Conservation (phyloP, 352 stramenopile genomes). For the Phytopythium vexans region DNA sequence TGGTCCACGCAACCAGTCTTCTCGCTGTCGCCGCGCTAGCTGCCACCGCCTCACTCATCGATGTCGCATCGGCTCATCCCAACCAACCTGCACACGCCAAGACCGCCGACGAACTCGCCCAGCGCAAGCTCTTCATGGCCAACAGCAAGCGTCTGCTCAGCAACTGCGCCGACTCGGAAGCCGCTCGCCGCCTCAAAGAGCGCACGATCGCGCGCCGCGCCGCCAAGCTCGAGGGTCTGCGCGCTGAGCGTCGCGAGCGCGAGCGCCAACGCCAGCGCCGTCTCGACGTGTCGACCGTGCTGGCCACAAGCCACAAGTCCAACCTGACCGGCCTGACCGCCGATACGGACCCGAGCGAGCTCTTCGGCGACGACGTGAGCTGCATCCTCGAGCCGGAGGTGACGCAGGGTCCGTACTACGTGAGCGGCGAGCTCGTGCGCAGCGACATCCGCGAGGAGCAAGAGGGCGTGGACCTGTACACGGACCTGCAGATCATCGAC, state of each 20-base stretch:
- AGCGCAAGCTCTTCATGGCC: constrained; percentile 18
- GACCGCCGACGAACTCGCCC: constrained; percentile 4
- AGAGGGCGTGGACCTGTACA: constrained; percentile 16
- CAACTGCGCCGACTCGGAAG: constrained; percentile 15
- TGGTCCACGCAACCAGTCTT: constrained; percentile 11
- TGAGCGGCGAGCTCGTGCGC: constrained; percentile 18
- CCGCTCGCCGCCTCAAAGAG: constrained; percentile 11
- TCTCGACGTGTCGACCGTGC: not conserved
- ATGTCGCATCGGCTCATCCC: constrained; percentile 4
- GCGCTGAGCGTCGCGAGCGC: constrained; percentile 7
- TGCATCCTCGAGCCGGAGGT: constrained; percentile 21
- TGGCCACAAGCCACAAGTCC: not conserved
- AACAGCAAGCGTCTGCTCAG: constrained; percentile 18
- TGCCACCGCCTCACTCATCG: not conserved
- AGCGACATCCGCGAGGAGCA: constrained; percentile 14
- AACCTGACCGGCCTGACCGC: constrained; percentile 1
- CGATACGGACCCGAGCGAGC: constrained; percentile 7
- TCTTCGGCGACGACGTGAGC: constrained; percentile 16
- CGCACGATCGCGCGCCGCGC: constrained; percentile 9
- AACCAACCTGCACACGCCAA: constrained; percentile 4
- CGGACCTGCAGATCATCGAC: constrained; percentile 20
- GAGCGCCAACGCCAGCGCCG: constrained; percentile 1
- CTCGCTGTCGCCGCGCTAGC: constrained; percentile 5
- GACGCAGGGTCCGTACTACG: constrained; percentile 21
- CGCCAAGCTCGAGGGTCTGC: constrained; percentile 10